Base-by-base conservation (phyloP, 1,284 basidiomycete genomes). In the Pulchroboletus neoregius region DNA sequence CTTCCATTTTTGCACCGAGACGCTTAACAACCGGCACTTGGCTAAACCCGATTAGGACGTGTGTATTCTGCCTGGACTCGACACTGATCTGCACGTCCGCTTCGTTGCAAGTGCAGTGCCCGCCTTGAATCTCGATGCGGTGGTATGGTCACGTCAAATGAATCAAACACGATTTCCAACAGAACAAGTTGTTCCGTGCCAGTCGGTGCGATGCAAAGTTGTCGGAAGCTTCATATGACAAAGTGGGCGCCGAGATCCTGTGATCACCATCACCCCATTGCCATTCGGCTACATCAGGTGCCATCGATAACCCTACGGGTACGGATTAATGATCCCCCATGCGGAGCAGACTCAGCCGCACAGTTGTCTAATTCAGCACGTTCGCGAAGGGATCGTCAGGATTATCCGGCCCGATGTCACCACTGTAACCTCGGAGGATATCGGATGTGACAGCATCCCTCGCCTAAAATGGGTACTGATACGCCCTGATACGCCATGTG, bases 371-470 rank as follows among this genome's bases (percentile, higher is more conserved):
- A 56, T 51, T 37, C 42, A 40, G 45, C 43, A 6, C 42, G 16
- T 63, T 60, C 62, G 57, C 54, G 61, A 60, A 62, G 61, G 50
- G 62, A 64, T 68, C 66, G 64, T 61, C 64, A 68, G 54, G 64
- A 47, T 54, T 45, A 57, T 45, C 57, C 66, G 66, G 58, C n/a
- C 62, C 65, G 61, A 53, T 39, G 42, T n/a, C n/a, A n/a, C n/a
- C n/a, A n/a, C n/a, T n/a, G n/a, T n/a, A n/a, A 33, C 40, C 38
- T 49, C 58, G 58, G 58, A 64, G 61, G 57, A 53, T 39, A 45
- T 65, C 65, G 65, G 65, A 66, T 37, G 49, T 59, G 53, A 50
- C 53, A 46, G 39, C 58, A 58, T 50, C 30, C 16, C 18, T 43
- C 9, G 15, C 43, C 24, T 1, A 41, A 63, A 52, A 44, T 27